Evolutionary conservation across 495 filamentous ascomycete species (phyloP).

Genomic region (Neurospora terricola): DNA sequence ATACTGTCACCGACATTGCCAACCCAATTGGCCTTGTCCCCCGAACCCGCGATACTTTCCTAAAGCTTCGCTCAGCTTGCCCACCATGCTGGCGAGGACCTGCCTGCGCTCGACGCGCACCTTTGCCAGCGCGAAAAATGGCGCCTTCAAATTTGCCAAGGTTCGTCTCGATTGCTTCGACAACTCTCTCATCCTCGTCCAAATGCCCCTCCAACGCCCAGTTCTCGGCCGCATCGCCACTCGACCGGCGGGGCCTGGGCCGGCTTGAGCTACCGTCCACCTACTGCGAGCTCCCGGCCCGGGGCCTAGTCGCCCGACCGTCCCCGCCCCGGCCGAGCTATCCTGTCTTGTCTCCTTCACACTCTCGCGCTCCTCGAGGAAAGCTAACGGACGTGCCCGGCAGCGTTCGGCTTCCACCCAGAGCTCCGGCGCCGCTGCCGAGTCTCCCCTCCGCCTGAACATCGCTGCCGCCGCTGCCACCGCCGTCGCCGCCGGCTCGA

Average conservation of each 20-base stretch:
- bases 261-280: not conserved
- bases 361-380: constrained; percentile 1
- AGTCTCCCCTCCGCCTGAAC: constrained; percentile 58
- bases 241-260: not conserved
- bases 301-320: not conserved
- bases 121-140: constrained; percentile 59
- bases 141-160: constrained; percentile 47
- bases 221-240: not conserved
- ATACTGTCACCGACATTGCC: constrained; percentile 23
- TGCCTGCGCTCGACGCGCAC: constrained; percentile 70
- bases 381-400: constrained; percentile 21
- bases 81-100: constrained; percentile 79
- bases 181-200: not conserved
- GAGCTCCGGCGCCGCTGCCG: constrained; percentile 44
- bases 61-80: constrained; percentile 38
- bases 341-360: not conserved
- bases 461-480: constrained; percentile 76
- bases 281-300: not conserved
- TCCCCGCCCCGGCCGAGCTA: not conserved
- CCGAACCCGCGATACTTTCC: constrained; percentile 21
- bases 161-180: constrained; percentile 32
- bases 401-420: constrained; percentile 56
- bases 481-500: constrained; percentile 70
- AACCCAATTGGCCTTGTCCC: constrained; percentile 30
- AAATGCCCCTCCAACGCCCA: not conserved